Percentiles rank a stretch among this genome's conserved stretches.
Evolutionary conservation across 2,329 filamentous ascomycete genomes (phyloP).

Genomic region (Calonectria naviculata): DNA sequence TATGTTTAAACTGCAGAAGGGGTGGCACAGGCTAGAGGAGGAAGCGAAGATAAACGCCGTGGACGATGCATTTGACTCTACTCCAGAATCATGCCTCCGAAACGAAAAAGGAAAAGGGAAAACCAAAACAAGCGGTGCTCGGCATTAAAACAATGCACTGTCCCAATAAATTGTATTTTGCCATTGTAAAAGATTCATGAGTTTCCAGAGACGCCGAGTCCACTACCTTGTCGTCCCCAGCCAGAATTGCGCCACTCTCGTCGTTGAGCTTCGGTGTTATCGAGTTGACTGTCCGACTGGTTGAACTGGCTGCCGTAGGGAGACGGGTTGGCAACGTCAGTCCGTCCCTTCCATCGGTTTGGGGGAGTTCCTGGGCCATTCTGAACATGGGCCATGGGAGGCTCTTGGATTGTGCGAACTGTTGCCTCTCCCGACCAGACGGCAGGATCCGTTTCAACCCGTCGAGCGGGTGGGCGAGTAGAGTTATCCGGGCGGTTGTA

Average conservation of each 20-base stretch:
- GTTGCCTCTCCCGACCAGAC: slow-evolving; percentile 87
- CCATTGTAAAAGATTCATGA: slow-evolving; percentile 44
- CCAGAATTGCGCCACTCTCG: slow-evolving; percentile 69
- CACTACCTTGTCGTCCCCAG: slow-evolving; percentile 62
- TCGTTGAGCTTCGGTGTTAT: slow-evolving; percentile 55
- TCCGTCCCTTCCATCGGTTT: slow-evolving; percentile 59
- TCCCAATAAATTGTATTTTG: slow-evolving; percentile 31
- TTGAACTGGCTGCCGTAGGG: slow-evolving; percentile 59
- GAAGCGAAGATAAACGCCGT: slow-evolving; percentile 47
- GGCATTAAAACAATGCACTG: slow-evolving; percentile 20
- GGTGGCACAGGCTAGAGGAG: slow-evolving; percentile 24
- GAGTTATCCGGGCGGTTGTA: slow-evolving; percentile 69
- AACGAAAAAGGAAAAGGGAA: slow-evolving; percentile 30
- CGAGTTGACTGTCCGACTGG: slow-evolving; percentile 54
- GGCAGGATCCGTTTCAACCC: slow-evolving; percentile 89
- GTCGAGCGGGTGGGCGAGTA: slow-evolving; percentile 63
- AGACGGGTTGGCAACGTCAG: slow-evolving; percentile 54
- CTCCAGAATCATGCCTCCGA: slow-evolving; percentile 45
- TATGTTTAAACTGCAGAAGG: slow-evolving; percentile 28
- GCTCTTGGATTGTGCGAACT: slow-evolving; percentile 80
- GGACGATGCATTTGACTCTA: slow-evolving; percentile 52
- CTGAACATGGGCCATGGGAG: slow-evolving; percentile 54
- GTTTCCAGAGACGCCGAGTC: slow-evolving; percentile 60
- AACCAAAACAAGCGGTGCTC: slow-evolving; percentile 30
- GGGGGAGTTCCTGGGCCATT: slow-evolving; percentile 60